phyloP scores from a whole-genome alignment of 2,329 filamentous ascomycete species.

The Pseudocercospora ulei region DNA sequence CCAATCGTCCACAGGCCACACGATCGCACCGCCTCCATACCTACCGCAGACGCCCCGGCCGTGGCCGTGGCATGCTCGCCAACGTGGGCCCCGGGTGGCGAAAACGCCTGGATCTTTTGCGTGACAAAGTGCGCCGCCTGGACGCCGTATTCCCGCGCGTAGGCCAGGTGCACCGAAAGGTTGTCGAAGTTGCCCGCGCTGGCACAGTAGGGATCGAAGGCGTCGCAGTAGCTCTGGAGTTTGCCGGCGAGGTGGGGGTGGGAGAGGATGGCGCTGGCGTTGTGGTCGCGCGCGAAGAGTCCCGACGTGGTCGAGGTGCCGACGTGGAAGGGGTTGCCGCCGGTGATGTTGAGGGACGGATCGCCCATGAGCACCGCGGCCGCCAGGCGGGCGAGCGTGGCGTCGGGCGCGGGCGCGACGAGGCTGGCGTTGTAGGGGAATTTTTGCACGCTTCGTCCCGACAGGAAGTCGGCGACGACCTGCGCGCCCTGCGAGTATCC shows the following conservation, averaged over 20 bases:
- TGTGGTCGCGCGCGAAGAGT: slow-evolving; percentile 16
- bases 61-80: too few relatives aligned
- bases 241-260: slow-evolving; percentile 8
- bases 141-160: slow-evolving; percentile 17
- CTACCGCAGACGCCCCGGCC: too few relatives aligned
- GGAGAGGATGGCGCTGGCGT: slow-evolving; percentile 11
- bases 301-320: slow-evolving; percentile 20
- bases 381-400: slow-evolving; percentile 12
- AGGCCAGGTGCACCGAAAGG: slow-evolving; percentile 17
- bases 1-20: too few relatives aligned
- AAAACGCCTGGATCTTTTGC: slow-evolving; percentile 15
- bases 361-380: slow-evolving; percentile 21
- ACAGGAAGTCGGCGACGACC: slow-evolving; percentile 18
- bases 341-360: slow-evolving; percentile 14
- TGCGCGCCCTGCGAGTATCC: slow-evolving; percentile 26
- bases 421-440: slow-evolving; percentile 17
- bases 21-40: too few relatives aligned
- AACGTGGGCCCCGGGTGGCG: too few relatives aligned
- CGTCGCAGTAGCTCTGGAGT: slow-evolving; percentile 20
- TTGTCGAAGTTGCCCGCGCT: slow-evolving; percentile 15
- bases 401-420: slow-evolving; percentile 12
- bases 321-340: slow-evolving; percentile 18
- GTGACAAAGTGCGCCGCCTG: slow-evolving; percentile 16
- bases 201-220: slow-evolving; percentile 20
- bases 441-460: slow-evolving; percentile 14